phyloP scores from a whole-genome alignment of 2,329 filamentous ascomycete species.

The Botrytis squamosa region DNA sequence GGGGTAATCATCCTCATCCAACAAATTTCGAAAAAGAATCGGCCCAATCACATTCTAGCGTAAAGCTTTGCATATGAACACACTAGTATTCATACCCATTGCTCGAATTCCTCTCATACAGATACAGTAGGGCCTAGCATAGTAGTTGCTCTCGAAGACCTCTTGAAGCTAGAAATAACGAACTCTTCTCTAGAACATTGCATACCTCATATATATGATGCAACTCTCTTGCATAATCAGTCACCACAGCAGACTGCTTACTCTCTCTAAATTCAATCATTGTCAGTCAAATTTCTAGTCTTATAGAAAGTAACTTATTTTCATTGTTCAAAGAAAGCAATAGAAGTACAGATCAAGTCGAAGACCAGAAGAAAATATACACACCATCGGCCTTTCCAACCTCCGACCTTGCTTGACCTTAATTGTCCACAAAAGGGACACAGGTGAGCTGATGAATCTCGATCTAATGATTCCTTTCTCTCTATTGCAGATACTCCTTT shows the following conservation, averaged over 20 bases:
- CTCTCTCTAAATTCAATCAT: not conserved
- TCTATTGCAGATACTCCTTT: conserved; percentile 6
- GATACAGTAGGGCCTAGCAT: not conserved
- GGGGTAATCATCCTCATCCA: not conserved
- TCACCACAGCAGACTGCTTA: not conserved
- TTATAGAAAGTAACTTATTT: not conserved
- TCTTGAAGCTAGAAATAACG: not conserved
- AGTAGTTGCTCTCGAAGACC: not conserved
- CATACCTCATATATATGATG: conserved; percentile 6
- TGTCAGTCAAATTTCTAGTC: not conserved
- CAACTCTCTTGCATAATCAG: not conserved
- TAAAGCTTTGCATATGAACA: not conserved
- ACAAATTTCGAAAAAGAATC: not conserved
- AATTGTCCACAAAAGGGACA: not conserved
- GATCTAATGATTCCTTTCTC: not conserved
- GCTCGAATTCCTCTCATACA: not conserved
- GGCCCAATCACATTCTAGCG: not conserved
- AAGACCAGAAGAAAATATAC: not conserved
- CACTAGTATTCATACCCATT: not conserved
- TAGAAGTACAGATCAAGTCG: not conserved
- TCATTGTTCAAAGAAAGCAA: not conserved
- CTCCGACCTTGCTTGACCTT: not conserved
- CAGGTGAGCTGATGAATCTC: not conserved
- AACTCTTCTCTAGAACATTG: not conserved
- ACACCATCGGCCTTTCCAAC: not conserved